Evolutionary conservation across 1,139 yeast genomes (phyloP).

Genomic region (Taphrina wiesneri): DNA sequence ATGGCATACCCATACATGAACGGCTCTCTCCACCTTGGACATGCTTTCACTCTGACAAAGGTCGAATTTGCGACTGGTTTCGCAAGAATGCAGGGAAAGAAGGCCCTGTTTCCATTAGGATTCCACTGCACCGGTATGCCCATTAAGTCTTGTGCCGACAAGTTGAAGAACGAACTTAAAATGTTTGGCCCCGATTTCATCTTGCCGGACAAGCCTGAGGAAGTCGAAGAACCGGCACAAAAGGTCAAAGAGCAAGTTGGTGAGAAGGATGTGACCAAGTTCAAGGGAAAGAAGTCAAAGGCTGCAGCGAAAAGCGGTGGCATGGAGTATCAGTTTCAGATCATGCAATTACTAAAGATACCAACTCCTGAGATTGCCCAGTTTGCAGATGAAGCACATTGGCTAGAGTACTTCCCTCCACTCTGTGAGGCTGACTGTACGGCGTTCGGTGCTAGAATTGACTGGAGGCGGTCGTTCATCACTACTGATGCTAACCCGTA

Average conservation of each 20-base stretch:
- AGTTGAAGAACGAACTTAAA: constrained; percentile 88
- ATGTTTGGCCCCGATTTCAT: constrained; percentile 80
- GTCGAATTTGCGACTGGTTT: constrained; percentile 92
- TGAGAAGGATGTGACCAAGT: constrained; percentile 80
- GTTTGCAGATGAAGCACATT: constrained; percentile 84
- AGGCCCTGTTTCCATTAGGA: constrained; percentile 92
- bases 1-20: constrained; percentile 99
- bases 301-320: constrained; percentile 92
- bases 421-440: constrained; percentile 79
- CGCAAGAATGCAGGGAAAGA: constrained; percentile 91
- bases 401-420: constrained; percentile 92
- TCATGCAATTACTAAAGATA: constrained; percentile 91
- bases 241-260: constrained; percentile 51
- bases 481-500: constrained; percentile 95
- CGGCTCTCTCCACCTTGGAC: constrained; percentile 98
- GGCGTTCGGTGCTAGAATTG: constrained; percentile 87
- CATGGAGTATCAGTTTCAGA: constrained; percentile 92
- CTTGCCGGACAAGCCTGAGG: constrained; percentile 50
- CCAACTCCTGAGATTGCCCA: constrained; percentile 76
- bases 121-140: constrained; percentile 99
- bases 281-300: constrained; percentile 86
- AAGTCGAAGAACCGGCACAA: constrained; percentile 55
- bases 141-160: constrained; percentile 93
- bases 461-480: constrained; percentile 96
- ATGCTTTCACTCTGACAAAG: constrained; percentile 90